These are phyloP conservation scores for Yamadazyma triangularis DNA, from an alignment of 1,139 yeast genomes.

Conservation along the genomic window DNA sequence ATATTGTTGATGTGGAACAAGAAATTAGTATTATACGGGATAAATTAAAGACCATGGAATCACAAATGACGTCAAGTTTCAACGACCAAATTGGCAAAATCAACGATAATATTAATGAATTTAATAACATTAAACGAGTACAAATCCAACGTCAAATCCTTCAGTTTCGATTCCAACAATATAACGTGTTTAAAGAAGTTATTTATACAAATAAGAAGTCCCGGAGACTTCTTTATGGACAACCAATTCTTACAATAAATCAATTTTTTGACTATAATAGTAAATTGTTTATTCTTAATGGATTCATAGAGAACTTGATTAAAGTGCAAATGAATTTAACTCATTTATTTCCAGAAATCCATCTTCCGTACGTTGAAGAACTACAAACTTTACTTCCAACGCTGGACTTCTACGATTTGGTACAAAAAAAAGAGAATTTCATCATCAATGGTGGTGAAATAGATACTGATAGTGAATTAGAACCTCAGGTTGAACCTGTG, in stretches of 20 bases:
- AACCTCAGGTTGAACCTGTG: conserved; percentile 2
- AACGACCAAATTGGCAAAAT: conserved; percentile 1
- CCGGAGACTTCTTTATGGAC: conserved; percentile 16
- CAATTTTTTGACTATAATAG: conserved; percentile 25
- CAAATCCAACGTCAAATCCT: conserved; percentile 28
- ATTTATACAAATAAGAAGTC: conserved; percentile 13
- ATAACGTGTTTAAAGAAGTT: conserved; percentile 22
- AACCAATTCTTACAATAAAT: conserved; percentile 25
- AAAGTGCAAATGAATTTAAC: conserved; percentile 26
- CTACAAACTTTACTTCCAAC: conserved; percentile 29
- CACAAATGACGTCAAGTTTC: conserved; percentile 1
- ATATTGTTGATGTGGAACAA: conserved; percentile 10
- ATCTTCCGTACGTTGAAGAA: conserved; percentile 33
- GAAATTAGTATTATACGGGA: conserved; percentile 5
- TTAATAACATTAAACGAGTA: conserved; percentile 16
- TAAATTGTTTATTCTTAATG: conserved; percentile 28
- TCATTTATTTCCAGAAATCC: conserved; percentile 18
- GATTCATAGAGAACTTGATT: conserved; percentile 38
- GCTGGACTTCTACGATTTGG: conserved; percentile 29
- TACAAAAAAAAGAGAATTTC: conserved; percentile 31
- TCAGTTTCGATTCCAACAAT: conserved; percentile 22
- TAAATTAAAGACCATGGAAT: conserved; percentile 6
- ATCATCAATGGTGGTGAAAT: conserved; percentile 19
- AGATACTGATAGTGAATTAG: conserved; percentile 12
- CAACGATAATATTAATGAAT: conserved; percentile 2